A percentile compares a stretch with the other conserved stretches of the same genome.
Conservation (phyloP, 73 alveolate species). For the Loxodes magnus region DNA sequence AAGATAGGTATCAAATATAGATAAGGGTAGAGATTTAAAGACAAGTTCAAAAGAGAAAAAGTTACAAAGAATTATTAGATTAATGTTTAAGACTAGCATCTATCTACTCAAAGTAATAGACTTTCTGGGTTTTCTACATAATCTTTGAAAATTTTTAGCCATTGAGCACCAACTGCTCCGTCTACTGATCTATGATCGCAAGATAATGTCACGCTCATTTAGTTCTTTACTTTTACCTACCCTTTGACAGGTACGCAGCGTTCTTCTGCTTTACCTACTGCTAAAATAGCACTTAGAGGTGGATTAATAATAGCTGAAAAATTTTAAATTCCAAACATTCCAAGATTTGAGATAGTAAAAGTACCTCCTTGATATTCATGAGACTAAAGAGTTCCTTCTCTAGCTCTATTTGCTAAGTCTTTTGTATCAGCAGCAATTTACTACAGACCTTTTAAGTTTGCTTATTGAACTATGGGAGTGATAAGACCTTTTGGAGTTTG, state of each 20-base stretch:
- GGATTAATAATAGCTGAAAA: slow-evolving; percentile 61
- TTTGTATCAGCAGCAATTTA: slow-evolving; percentile 45
- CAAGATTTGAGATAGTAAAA: slow-evolving; percentile 57
- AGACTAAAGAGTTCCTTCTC: slow-evolving; percentile 43
- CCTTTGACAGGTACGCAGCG: no score
- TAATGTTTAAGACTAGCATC: no score
- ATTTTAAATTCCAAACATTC: slow-evolving; percentile 60
- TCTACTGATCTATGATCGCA: slow-evolving; percentile 81
- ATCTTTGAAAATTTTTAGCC: slow-evolving; percentile 57
- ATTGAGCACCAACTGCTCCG: slow-evolving; percentile 81
- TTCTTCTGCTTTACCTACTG: no score
- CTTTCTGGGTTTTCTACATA: slow-evolving; percentile 73
- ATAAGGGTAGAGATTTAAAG: no score
- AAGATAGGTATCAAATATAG: no score
- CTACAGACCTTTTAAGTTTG: slow-evolving; percentile 54
- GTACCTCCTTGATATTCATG: slow-evolving; percentile 58
- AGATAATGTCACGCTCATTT: slow-evolving; percentile 43
- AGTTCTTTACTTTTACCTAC: no score
- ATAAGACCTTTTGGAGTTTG: background rate
- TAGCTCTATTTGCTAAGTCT: slow-evolving; percentile 65
- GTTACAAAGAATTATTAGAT: no score
- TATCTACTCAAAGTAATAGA: no score
- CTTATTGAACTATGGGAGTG: slow-evolving; percentile 53
- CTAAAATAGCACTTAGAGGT: slow-evolving; percentile 61
- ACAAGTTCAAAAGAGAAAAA: no score